Base-by-base conservation (phyloP, 2,329 filamentous ascomycete genomes). In the Colletotrichum godetiae region DNA sequence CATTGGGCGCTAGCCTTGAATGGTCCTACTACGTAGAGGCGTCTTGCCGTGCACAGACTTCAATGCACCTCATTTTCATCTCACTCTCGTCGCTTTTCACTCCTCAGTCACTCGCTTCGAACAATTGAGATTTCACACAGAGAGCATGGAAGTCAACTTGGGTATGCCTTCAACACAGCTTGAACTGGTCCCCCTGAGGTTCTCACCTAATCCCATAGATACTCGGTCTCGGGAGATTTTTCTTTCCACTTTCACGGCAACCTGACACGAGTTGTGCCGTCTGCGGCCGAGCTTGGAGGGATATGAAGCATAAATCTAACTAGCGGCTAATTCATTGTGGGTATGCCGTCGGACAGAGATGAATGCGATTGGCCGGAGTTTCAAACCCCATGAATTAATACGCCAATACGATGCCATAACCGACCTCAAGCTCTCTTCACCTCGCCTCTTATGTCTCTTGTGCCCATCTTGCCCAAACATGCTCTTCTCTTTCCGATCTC, bases 1-100 rank as follows among this genome's bases (percentile, higher is more conserved):
- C 4, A 0, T 1, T 0, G 0, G 8, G 8, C 27, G 37, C 60
- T 62, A 62, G 42, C 5, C 19, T 4, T 7, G 0, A 1, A 33
- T 5, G 3, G 12, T 1, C 1, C 19, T 27, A n/a, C n/a, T n/a
- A n/a, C n/a, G n/a, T n/a, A 27, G 31, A 35, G 37, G 2, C 1
- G 1, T 2, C 6, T 4, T 5, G 15, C 1, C 13, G 0, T 12
- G 15, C 13, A 27, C 42, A 53, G 27, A 52, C 24, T 2, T 27
- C 1, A 11, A 29, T 10, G 24, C 22, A 46, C 5, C 22, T 60
- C 22, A n/a, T n/a, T n/a, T 8, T 42, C 7, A 19, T 58, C 11
- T 33, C 56, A 35, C 19, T 58, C 56, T 58, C n/a, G 37, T 58
- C 4, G 19, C 42, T 8, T 46, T n/a, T 29, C 35, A 29, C 13